Evolutionary conservation across 2,329 filamentous ascomycete species (phyloP).

Genomic region (Dothideomycetes sp.): DNA sequence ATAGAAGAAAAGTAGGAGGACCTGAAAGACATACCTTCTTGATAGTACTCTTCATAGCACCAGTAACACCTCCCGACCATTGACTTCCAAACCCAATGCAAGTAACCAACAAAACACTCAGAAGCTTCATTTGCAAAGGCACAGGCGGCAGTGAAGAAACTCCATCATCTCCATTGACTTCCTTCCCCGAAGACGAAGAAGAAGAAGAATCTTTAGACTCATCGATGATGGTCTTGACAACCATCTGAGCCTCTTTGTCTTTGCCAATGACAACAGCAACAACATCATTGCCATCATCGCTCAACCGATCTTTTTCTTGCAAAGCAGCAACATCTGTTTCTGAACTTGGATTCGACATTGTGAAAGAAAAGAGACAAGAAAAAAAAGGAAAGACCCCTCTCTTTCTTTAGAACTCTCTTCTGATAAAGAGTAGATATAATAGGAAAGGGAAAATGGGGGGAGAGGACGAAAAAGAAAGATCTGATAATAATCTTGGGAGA

Average conservation of each 20-base stretch:
- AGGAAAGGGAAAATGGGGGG: not conserved
- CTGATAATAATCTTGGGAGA: not conserved
- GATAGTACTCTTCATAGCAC: constrained; percentile 52
- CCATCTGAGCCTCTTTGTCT: constrained; percentile 3
- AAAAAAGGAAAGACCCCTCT: not conserved
- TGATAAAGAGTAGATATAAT: not conserved
- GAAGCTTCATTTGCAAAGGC: constrained; percentile 27
- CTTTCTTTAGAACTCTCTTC: not conserved
- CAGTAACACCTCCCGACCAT: constrained; percentile 53
- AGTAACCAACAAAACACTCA: constrained; percentile 43
- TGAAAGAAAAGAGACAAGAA: not conserved
- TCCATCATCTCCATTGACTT: not conserved
- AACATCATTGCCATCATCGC: too few relatives aligned
- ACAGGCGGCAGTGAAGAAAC: constrained; percentile 9
- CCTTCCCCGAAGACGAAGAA: not conserved
- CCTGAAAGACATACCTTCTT: constrained; percentile 37
- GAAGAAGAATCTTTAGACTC: not conserved
- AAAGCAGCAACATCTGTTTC: too few relatives aligned
- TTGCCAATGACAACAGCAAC: too few relatives aligned
- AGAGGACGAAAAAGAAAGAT: not conserved
- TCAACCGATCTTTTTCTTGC: too few relatives aligned
- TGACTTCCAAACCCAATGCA: constrained; percentile 51
- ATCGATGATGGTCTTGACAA: not conserved
- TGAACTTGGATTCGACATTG: too few relatives aligned
- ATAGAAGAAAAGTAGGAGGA: too few relatives aligned